Evolutionary conservation across 257 asterid genomes (phyloP).

Genomic region (Jacaranda copaia): DNA sequence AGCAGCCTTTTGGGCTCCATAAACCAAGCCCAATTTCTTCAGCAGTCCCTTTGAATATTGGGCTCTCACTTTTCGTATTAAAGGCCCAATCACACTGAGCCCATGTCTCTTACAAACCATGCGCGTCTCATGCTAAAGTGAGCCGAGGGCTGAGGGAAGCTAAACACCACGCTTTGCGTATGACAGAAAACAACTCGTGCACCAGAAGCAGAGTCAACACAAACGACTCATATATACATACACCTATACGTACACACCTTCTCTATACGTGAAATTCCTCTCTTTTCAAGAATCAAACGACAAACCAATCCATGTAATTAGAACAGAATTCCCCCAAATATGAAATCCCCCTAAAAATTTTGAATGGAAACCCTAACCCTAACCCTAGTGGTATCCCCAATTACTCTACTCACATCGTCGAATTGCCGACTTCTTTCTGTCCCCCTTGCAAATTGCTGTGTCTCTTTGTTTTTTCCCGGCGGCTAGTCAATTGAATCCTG

Average conservation of each 20-base stretch:
- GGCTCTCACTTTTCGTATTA: neutral
- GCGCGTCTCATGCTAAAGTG: conserved; percentile 33
- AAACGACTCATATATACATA: conserved; percentile 47
- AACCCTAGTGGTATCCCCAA: conserved; percentile 67
- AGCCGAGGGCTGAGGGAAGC: conserved; percentile 18
- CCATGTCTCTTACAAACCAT: neutral
- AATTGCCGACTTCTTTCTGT: conserved; percentile 34
- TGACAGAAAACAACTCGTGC: conserved; percentile 44
- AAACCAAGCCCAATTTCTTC: neutral
- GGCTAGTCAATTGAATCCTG: conserved; percentile 54
- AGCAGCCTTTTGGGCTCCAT: neutral
- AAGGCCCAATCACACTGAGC: conserved; percentile 24
- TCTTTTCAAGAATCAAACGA: conserved; percentile 34
- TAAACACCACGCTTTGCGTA: conserved; percentile 42
- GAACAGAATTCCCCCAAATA: conserved; percentile 42
- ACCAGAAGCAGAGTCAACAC: conserved; percentile 48
- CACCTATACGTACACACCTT: conserved; percentile 39
- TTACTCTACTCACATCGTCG: conserved; percentile 47
- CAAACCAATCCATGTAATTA: conserved; percentile 48
- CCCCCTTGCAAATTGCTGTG: conserved; percentile 33
- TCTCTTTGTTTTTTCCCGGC: conserved; percentile 52
- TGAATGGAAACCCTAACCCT: conserved; percentile 70
- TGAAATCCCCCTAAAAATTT: conserved; percentile 57
- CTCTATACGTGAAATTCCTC: conserved; percentile 21
- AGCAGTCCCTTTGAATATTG: neutral